Evolutionary conservation across 2,329 filamentous ascomycete genomes (phyloP).

Genomic region (Myriosclerotinia curreyana): DNA sequence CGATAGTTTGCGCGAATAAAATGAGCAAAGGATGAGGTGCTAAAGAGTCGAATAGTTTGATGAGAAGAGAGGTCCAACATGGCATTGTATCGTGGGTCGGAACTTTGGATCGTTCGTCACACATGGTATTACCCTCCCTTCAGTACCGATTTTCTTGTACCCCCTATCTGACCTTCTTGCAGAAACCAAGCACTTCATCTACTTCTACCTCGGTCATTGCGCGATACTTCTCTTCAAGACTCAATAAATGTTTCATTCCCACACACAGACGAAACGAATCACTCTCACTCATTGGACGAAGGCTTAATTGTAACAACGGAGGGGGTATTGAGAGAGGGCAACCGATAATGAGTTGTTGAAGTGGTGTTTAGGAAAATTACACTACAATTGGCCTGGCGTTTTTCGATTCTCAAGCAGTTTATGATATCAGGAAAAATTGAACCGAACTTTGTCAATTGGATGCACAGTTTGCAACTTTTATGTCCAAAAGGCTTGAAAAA

Average conservation of each 20-base stretch:
- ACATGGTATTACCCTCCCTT: slow-evolving; percentile 47
- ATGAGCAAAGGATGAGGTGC: background rate
- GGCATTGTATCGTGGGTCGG: slow-evolving; percentile 97
- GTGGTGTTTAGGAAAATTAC: slow-evolving; percentile 21
- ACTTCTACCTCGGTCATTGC: slow-evolving; percentile 98
- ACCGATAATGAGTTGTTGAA: slow-evolving; percentile 10
- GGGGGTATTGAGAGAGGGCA: background rate
- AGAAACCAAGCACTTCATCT: slow-evolving; percentile 99
- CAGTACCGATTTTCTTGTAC: background rate
- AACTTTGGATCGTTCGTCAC: slow-evolving; percentile 99
- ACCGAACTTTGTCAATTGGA: background rate
- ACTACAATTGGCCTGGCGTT: slow-evolving; percentile 20
- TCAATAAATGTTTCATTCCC: slow-evolving; percentile 56
- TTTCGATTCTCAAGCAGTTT: slow-evolving; percentile 11
- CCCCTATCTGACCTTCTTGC: background rate
- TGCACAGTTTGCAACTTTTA: background rate
- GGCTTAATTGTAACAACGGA: slow-evolving; percentile 10
- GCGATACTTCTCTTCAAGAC: slow-evolving; percentile 99
- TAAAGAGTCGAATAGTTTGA: slow-evolving; percentile 69
- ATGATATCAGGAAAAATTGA: slow-evolving; percentile 16
- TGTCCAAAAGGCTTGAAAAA: background rate
- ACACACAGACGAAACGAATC: background rate
- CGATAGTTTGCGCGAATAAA: background rate
- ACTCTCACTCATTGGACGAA: background rate
- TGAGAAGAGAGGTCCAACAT: slow-evolving; percentile 93